phyloP scores from a whole-genome alignment of 495 filamentous ascomycete genomes.

The Jackrogersella minutella region DNA sequence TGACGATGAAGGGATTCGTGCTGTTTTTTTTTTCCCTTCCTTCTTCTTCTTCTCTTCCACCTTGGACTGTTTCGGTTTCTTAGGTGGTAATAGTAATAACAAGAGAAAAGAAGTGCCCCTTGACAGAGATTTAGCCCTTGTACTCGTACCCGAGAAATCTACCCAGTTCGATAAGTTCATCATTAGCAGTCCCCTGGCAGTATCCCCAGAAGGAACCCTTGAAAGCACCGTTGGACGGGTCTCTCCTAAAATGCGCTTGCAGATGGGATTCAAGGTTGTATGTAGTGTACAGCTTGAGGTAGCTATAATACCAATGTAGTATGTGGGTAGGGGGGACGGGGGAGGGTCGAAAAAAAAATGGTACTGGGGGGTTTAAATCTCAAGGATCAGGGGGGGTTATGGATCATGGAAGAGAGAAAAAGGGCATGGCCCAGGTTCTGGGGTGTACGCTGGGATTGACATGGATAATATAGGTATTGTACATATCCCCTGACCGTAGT shows the following conservation, averaged over 20 bases:
- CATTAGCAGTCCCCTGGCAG: slow-evolving; percentile 21
- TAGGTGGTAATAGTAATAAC: too few species aligned
- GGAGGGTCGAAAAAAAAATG: slow-evolving; percentile 23
- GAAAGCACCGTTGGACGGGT: slow-evolving; percentile 11
- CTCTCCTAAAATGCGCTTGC: slow-evolving; percentile 4
- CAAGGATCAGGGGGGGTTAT: slow-evolving; percentile 29
- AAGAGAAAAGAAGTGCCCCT: too few species aligned
- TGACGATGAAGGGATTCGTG: slow-evolving; percentile 13
- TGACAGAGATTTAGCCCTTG: slow-evolving; percentile 3
- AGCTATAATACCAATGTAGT: slow-evolving; percentile 8
- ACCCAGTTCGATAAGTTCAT: slow-evolving; percentile 18
- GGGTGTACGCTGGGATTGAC: slow-evolving; percentile 7
- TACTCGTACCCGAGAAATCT: slow-evolving; percentile 2
- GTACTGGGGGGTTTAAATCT: not conserved
- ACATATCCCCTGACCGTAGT: too few species aligned
- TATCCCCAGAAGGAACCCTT: slow-evolving; percentile 22
- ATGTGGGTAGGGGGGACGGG: not conserved
- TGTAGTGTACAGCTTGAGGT: not conserved
- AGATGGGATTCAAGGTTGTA: not conserved
- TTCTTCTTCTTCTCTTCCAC: not conserved
- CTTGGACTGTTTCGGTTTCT: too few species aligned
- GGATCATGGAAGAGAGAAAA: slow-evolving; percentile 15
- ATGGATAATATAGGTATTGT: slow-evolving; percentile 16
- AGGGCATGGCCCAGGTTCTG: slow-evolving; percentile 20
- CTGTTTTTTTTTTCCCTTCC: not conserved